These are phyloP conservation scores for Clonostachys chloroleuca DNA, from an alignment of 2,329 filamentous ascomycete species.

Conservation along the genomic window DNA sequence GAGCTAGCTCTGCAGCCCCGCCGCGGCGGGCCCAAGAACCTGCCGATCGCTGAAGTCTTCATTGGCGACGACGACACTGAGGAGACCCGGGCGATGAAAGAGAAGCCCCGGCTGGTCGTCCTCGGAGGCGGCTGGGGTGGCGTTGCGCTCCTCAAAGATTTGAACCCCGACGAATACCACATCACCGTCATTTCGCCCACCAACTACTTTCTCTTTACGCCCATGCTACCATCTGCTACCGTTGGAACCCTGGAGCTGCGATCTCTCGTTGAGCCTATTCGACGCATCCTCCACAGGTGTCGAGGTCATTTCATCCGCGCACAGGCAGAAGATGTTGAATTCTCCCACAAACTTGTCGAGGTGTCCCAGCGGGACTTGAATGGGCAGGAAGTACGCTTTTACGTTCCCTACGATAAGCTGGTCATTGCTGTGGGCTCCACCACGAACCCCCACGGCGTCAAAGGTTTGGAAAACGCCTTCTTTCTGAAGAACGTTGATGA, in stretches of 20 bases:
- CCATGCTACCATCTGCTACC: constrained; percentile 95
- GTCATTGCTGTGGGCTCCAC: constrained; percentile 88
- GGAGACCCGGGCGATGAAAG: constrained; percentile 64
- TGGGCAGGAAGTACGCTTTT: constrained; percentile 78
- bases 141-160: constrained; percentile 83
- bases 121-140: constrained; percentile 94
- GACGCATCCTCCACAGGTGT: constrained; percentile 73
- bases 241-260: constrained; percentile 91
- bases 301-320: constrained; percentile 89
- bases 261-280: constrained; percentile 88
- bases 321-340: constrained; percentile 82
- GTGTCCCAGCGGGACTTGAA: constrained; percentile 66
- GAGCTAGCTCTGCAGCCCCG: constrained; percentile 76
- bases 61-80: constrained; percentile 85
- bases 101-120: constrained; percentile 90
- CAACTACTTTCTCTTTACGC: constrained; percentile 97
- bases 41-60: constrained; percentile 83
- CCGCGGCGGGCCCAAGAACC: constrained; percentile 86
- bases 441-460: constrained; percentile 93
- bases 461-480: constrained; percentile 87
- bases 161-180: constrained; percentile 90
- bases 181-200: constrained; percentile 91
- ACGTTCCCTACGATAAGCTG: constrained; percentile 95
- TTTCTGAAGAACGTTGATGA: constrained; percentile 96
- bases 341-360: constrained; percentile 87